These are phyloP conservation scores for Paramecium sonneborni DNA, from an alignment of 73 alveolate genomes.

Conservation along the genomic window DNA sequence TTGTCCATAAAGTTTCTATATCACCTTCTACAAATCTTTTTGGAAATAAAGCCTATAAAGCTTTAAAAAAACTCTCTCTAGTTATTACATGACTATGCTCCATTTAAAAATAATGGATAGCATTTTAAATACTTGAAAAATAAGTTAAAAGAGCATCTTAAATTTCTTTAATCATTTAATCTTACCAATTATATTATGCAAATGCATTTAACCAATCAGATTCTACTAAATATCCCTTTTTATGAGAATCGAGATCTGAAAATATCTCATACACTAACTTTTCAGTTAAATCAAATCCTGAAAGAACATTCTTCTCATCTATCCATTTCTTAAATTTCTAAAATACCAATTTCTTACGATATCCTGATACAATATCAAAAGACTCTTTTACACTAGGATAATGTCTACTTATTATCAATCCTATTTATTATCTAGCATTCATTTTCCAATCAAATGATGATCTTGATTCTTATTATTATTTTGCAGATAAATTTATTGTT, in stretches of 20 bases:
- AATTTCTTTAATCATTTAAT: slow-evolving; percentile 76
- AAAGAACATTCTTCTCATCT: slow-evolving; percentile 72
- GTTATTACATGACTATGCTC: slow-evolving; percentile 49
- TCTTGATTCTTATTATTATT: slow-evolving; percentile 57
- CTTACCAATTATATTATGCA: slow-evolving; percentile 72
- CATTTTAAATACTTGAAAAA: slow-evolving; percentile 75
- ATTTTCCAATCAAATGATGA: slow-evolving; percentile 85
- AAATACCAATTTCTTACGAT: slow-evolving; percentile 69
- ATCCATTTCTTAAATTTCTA: slow-evolving; percentile 76
- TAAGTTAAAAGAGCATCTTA: slow-evolving; percentile 72
- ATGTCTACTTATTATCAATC: slow-evolving; percentile 73
- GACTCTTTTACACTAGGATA: slow-evolving; percentile 69
- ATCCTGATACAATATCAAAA: slow-evolving; percentile 75
- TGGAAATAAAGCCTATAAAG: slow-evolving; percentile 70
- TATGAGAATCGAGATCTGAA: slow-evolving; percentile 85
- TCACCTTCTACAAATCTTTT: slow-evolving; percentile 73
- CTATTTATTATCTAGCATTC: slow-evolving; percentile 82
- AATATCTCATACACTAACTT: slow-evolving; percentile 74
- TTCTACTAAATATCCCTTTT: slow-evolving; percentile 85
- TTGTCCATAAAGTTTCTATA: slow-evolving; percentile 69
- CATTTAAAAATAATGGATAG: slow-evolving; percentile 77
- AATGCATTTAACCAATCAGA: slow-evolving; percentile 81
- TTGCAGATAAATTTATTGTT: slow-evolving; percentile 52
- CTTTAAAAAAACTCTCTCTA: slow-evolving; percentile 68
- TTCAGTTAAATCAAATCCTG: slow-evolving; percentile 86